Evolutionary conservation across 2,329 filamentous ascomycete species (phyloP).

Genomic region (Teratosphaeria pseudoeucalypti): DNA sequence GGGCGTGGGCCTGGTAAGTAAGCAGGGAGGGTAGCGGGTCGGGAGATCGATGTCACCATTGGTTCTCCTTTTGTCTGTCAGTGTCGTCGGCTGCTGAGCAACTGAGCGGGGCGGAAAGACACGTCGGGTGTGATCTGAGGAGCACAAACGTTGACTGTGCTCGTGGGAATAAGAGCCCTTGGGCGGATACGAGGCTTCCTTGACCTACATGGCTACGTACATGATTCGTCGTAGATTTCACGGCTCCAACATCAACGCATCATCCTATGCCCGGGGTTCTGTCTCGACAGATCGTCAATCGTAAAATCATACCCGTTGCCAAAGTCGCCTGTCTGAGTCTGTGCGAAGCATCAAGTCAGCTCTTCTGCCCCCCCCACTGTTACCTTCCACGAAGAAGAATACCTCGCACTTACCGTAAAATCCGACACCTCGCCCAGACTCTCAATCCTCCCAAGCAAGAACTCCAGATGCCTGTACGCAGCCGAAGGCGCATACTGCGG

Average conservation of each 20-base stretch:
- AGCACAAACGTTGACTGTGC: no score
- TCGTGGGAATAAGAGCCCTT: no score
- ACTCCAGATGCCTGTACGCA: conserved; percentile 63
- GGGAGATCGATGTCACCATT: no score
- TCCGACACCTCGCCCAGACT: conserved; percentile 36
- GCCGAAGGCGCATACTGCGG: conserved; percentile 58
- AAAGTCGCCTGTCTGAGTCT: conserved; percentile 6
- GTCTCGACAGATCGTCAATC: neutral
- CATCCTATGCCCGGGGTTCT: neutral
- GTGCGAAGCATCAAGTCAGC: no score
- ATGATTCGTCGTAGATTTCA: neutral
- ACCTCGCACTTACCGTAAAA: conserved; percentile 16
- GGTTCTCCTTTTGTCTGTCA: no score
- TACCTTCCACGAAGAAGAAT: neutral
- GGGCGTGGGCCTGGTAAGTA: no score
- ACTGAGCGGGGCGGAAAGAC: no score
- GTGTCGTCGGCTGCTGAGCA: no score
- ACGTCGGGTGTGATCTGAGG: no score
- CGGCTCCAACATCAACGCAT: neutral
- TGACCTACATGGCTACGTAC: neutral
- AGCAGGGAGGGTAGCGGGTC: no score
- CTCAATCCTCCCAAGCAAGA: conserved; percentile 59
- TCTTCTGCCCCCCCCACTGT: no score
- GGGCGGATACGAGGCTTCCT: no score
- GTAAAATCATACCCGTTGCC: conserved; percentile 6